Evolutionary conservation across 2,329 filamentous ascomycete genomes (phyloP).

Genomic region (Epichloe scottii): DNA sequence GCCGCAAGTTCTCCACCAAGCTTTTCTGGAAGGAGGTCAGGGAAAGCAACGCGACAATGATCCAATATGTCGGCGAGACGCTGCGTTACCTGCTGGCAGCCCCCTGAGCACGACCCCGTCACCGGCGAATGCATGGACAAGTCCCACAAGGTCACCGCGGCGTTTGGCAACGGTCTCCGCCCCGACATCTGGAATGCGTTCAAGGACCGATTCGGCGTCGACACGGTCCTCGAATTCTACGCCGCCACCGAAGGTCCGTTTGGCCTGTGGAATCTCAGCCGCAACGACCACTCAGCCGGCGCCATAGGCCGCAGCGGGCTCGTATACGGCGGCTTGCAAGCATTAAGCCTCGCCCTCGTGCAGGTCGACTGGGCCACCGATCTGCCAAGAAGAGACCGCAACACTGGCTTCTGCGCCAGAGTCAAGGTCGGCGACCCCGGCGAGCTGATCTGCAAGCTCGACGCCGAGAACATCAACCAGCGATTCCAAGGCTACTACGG

Average conservation of each 20-base stretch:
- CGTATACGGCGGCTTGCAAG: slow-evolving; percentile 43
- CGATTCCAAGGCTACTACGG: slow-evolving; percentile 76
- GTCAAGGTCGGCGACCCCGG: slow-evolving; percentile 52
- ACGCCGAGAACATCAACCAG: slow-evolving; percentile 46
- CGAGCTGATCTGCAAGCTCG: slow-evolving; percentile 63
- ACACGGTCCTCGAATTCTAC: slow-evolving; percentile 68
- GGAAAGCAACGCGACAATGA: slow-evolving; percentile 56
- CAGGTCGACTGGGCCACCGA: slow-evolving; percentile 62
- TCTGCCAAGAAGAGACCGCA: slow-evolving; percentile 51
- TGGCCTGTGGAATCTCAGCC: slow-evolving; percentile 59
- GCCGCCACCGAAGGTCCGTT: slow-evolving; percentile 61
- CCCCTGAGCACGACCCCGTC: slow-evolving; percentile 46
- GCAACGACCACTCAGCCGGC: slow-evolving; percentile 61
- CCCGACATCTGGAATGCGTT: slow-evolving; percentile 79
- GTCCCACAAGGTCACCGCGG: slow-evolving; percentile 58
- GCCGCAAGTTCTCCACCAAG: slow-evolving; percentile 65
- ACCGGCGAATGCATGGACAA: slow-evolving; percentile 60
- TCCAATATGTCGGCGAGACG: slow-evolving; percentile 84
- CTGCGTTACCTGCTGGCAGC: slow-evolving; percentile 68
- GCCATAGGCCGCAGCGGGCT: slow-evolving; percentile 64
- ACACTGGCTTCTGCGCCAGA: slow-evolving; percentile 54
- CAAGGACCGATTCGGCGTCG: slow-evolving; percentile 67
- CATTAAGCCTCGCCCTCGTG: slow-evolving; percentile 43
- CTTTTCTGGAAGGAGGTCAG: slow-evolving; percentile 68
- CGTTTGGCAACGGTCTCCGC: slow-evolving; percentile 74